Evolutionary conservation across 371 early-diverging fungal species (phyloP), one percentile per base, ranked within the genome.

Genomic region (Mucor sp.): DNA sequence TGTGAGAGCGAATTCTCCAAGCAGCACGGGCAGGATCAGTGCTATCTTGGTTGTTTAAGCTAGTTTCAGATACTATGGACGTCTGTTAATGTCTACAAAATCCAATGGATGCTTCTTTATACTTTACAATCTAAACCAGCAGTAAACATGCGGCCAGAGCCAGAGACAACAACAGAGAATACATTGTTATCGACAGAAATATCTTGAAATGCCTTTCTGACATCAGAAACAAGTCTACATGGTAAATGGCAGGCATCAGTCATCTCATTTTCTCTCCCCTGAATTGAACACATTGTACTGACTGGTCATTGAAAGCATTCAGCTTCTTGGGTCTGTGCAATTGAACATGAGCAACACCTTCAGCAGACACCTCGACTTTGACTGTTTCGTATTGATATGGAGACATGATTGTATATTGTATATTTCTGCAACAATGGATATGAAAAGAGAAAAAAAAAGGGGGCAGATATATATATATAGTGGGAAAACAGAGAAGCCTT

Each of bases 91-190:
- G 19, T 19, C 8, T 21, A 30, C 6, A 27, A 4, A 19, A 6
- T 32, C 17, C 12, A 25, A 32, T 19, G n/a, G 27, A 39, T 4
- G 12, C 33, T 57, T 41, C 0, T 17, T 6, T 35, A 79, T 83
- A 62, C 19, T 21, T 81, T 89, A 89, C 92, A 78, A 66, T 97
- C 98, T 28, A 97, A 78, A n/a, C 97, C 97, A 47, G 95, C 93
- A 21, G 93, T 91, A 71, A 97, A 97, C 74, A 90, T 79, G 30
- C 88, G 85, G 15, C 93, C 90, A n/a, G 83, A 66, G 6, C 89
- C 93, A 17, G 91, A 90, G 28, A 95, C 63, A 41, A 97, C 90
- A 14, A 96, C 87, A 60, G 85, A 82, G 27, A 89, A 88, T 57
- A 95, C 85, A 44, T 87, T 73, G 15, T 77, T 66, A 74, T 95